Base-by-base conservation (phyloP, 2,329 filamentous ascomycete species). In the Penicillium sp. region DNA sequence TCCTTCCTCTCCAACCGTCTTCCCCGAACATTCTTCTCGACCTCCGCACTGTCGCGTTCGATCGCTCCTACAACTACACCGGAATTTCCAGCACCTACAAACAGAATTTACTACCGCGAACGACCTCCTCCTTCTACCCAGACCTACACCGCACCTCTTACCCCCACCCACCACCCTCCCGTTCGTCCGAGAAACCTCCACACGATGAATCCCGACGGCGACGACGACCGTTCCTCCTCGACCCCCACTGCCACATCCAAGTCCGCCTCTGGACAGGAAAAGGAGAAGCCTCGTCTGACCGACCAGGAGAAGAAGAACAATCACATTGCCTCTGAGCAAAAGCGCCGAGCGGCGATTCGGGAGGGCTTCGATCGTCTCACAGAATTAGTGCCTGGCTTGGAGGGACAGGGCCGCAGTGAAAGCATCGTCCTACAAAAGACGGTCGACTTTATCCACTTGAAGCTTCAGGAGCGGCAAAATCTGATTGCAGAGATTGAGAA, bases 331-430 rank as follows among this genome's bases (percentile, higher is more conserved):
- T 89, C 87, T 4, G 82, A 84, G 64, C 82, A 84, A 66, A 84
- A 89, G 75, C 85, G 88, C 38, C 85, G 88, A 47, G 84, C 87
- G 58, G 90, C 89, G 14, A 96, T 96, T 65, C 85, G 92, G 49
- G 87, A 91, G 59, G 91, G 90, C 58, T 96, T 96, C 73, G 91
- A 96, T 74, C 85, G 88, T 37, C 83, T 96, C 28, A 90, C 90
- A 15, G 85, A 88, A 55, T 83, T 96, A 35, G 91, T 96, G 0
- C 92, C 92, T 0, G 91, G 90, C 0, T 82, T 96, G 55, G 85
- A 91, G 68, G 92, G 92, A 0, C 90, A 93, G 70, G 92, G 90
- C 1, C 87, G 92, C 48, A 95, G 91, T 64, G 92, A 96, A 75
- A 91, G 90, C 31, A 82, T 92, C 17, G 91, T 96, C n/a, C 81